Evolutionary conservation across 1,284 basidiomycete genomes (phyloP).

Genomic region (Singerocomus rubriflavus): DNA sequence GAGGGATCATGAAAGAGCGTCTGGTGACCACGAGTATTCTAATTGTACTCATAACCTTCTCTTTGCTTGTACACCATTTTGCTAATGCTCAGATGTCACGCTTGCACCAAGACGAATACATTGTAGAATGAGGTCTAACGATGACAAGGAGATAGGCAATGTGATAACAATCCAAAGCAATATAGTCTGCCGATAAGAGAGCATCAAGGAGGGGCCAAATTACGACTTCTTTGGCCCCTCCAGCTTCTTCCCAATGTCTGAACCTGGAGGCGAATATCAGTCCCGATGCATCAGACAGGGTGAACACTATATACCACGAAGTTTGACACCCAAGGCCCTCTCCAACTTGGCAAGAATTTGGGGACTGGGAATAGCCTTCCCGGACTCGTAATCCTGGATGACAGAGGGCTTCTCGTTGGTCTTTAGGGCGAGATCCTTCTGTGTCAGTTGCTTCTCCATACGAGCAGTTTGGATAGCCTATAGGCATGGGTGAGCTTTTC

Average conservation of each 20-base stretch:
- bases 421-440: conserved; percentile 94
- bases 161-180: conserved; percentile 13
- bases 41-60: conserved; percentile 2
- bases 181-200: conserved; percentile 23
- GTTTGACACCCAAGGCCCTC: conserved; percentile 85
- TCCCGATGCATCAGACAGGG: neutral
- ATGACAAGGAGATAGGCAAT: conserved; percentile 9
- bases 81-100: conserved; percentile 1
- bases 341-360: conserved; percentile 93
- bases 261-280: conserved; percentile 40
- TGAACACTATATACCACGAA: conserved; percentile 64
- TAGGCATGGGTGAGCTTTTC: neutral
- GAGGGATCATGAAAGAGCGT: conserved; percentile 23
- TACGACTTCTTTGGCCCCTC: conserved; percentile 71
- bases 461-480: conserved; percentile 85
- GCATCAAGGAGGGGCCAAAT: conserved; percentile 35
- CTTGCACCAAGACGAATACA: conserved; percentile 23
- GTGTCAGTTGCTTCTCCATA: conserved; percentile 74
- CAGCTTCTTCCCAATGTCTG: conserved; percentile 81
- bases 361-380: conserved; percentile 87
- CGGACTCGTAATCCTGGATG: conserved; percentile 87
- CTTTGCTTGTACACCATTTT: conserved; percentile 7
- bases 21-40: neutral
- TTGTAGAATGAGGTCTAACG: conserved; percentile 24
- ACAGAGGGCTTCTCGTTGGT: conserved; percentile 89